Percentiles rank a stretch among this genome's conserved stretches.
These are phyloP conservation scores for Phyllosticta citribraziliensis DNA, from an alignment of 2,329 filamentous ascomycete species.

Conservation along the genomic window DNA sequence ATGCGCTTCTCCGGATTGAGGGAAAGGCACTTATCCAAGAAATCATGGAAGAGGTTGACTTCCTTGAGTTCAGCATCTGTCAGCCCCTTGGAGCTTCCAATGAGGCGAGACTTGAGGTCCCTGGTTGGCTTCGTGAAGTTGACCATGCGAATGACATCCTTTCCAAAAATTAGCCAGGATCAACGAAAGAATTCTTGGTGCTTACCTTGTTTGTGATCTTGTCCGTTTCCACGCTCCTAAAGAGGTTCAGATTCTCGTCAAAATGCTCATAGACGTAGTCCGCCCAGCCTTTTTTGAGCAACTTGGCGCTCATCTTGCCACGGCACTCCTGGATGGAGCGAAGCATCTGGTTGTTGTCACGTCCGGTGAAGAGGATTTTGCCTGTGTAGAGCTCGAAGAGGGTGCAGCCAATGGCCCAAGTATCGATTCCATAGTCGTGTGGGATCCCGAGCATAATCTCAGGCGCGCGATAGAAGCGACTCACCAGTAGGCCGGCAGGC, in stretches of 20 bases:
- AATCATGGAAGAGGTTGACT: conserved; percentile 71
- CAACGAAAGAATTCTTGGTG: conserved; percentile 11
- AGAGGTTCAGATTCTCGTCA: conserved; percentile 66
- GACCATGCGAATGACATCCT: conserved; percentile 59
- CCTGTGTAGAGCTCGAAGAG: conserved; percentile 95
- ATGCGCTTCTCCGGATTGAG: conserved; percentile 90
- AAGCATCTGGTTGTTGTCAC: conserved; percentile 98
- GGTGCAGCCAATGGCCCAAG: conserved; percentile 97
- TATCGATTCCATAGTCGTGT: conserved; percentile 88
- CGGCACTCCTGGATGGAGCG: conserved; percentile 92
- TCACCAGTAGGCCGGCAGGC: conserved; percentile 80
- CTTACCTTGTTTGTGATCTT: conserved; percentile 65
- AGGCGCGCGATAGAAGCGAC: conserved; percentile 92
- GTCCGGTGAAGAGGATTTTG: conserved; percentile 90
- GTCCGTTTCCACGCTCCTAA: conserved; percentile 76
- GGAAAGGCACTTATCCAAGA: conserved; percentile 78
- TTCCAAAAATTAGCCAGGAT: conserved; percentile 8
- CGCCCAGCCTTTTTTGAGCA: conserved; percentile 62
- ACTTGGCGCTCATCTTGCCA: conserved; percentile 81
- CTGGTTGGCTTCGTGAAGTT: conserved; percentile 56
- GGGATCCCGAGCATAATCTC: conserved; percentile 78
- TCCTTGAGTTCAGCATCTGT: conserved; percentile 65
- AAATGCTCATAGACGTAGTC: conserved; percentile 70
- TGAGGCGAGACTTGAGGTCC: conserved; percentile 71
- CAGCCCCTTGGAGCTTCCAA: conserved; percentile 62